Evolutionary conservation across 1,139 yeast genomes (phyloP).

Genomic region (Hemisphaericaspora xylofermentans): DNA sequence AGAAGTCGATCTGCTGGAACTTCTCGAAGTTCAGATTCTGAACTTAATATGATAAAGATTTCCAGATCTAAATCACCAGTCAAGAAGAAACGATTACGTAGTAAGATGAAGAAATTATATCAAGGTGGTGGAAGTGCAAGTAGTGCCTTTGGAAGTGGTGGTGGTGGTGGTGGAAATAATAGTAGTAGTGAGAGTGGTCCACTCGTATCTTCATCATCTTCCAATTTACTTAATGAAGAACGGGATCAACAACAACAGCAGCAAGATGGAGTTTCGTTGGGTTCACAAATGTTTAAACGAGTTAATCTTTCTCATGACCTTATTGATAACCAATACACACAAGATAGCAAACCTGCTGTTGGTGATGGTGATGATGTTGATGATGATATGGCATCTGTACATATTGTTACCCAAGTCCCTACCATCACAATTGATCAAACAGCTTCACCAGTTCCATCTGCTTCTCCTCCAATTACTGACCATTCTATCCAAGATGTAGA

Average conservation of each 20-base stretch:
- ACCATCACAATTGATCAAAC: conserved; percentile 4
- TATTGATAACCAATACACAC: not conserved
- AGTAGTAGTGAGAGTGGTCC: not conserved
- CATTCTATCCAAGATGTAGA: conserved; percentile 9
- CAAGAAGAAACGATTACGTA: conserved; percentile 8
- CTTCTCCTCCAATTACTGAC: not conserved
- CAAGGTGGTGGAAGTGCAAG: conserved; percentile 4
- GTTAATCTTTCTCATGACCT: conserved; percentile 5
- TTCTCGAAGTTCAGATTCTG: conserved; percentile 11
- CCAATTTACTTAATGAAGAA: conserved; percentile 5
- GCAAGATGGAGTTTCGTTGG: conserved; percentile 7
- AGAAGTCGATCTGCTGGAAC: conserved; percentile 1
- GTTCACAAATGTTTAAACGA: conserved; percentile 18
- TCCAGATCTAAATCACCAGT: conserved; percentile 12
- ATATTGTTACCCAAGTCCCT: conserved; percentile 2
- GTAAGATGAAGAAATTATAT: conserved; percentile 14
- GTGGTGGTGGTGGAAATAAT: not conserved
- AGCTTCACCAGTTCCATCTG: not conserved
- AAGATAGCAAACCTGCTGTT: too few species aligned
- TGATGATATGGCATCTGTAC: conserved; percentile 1
- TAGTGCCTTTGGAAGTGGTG: too few species aligned
- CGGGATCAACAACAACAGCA: not conserved
- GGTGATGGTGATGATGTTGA: not conserved
- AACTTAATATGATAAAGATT: conserved; percentile 8
- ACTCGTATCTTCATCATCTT: conserved; percentile 13